These are phyloP conservation scores for Metschnikowia proteae DNA, from an alignment of 805 yeast species.

Conservation along the genomic window DNA sequence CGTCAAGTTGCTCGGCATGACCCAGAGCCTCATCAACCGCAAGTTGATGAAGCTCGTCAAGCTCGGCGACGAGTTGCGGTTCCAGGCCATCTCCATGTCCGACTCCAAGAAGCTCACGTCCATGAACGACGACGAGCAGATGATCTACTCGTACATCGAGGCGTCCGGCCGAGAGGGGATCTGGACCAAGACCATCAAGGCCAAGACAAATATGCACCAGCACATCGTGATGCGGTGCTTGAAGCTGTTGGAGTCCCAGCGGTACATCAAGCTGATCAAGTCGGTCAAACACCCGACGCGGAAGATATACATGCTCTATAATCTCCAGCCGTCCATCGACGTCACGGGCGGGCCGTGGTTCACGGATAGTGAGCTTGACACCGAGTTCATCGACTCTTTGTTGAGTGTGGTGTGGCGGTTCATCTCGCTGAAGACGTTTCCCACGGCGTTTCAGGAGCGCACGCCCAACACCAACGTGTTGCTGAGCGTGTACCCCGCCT, in stretches of 20 bases:
- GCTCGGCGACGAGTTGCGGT: slow-evolving; percentile 62
- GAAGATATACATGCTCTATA: slow-evolving; percentile 92
- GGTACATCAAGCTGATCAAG: slow-evolving; percentile 84
- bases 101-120: slow-evolving; percentile 76
- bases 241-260: slow-evolving; percentile 72
- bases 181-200: slow-evolving; percentile 90
- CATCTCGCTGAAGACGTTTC: slow-evolving; percentile 72
- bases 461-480: slow-evolving; percentile 30
- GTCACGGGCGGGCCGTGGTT: slow-evolving; percentile 99
- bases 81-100: slow-evolving; percentile 65
- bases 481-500: slow-evolving; percentile 54
- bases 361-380: slow-evolving; percentile 90
- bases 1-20: slow-evolving; percentile 43
- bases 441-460: slow-evolving; percentile 58
- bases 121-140: slow-evolving; percentile 84
- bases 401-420: slow-evolving; percentile 84
- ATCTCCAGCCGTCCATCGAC: slow-evolving; percentile 89
- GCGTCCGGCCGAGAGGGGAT: slow-evolving; percentile 94
- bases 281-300: slow-evolving; percentile 91
- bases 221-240: slow-evolving; percentile 84
- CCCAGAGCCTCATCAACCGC: slow-evolving; percentile 51
- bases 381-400: slow-evolving; percentile 85
- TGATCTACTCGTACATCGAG: slow-evolving; percentile 87
- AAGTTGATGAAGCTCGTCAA: slow-evolving; percentile 68
- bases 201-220: slow-evolving; percentile 84